Evolutionary conservation across 768 basidiomycete species (phyloP), one percentile per base, ranked within the genome.

Genomic region (Butyriboletus loyo): DNA sequence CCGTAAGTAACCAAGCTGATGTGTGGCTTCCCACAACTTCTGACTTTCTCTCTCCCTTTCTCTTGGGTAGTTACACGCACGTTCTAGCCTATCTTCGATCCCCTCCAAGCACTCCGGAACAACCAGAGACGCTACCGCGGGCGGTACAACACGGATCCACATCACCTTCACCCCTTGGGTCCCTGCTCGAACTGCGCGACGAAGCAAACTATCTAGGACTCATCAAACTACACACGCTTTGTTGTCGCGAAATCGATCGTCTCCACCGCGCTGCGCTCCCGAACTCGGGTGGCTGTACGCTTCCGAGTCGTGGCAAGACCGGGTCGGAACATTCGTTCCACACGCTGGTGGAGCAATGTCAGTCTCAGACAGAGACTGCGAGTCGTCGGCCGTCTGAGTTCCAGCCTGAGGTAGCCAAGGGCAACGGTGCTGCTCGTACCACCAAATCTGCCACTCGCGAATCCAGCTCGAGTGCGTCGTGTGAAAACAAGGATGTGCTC

Each of bases 171-270:
- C 81, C 81, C 10, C 72, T 90, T 19, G 89, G 90, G 48, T 73
- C 72, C 1, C 77, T 92, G 22, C 76, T 89, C 39, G 86, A 89
- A 54, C 79, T 92, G 22, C 81, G 89, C 11, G 89, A 92, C 57
- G 90, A 93, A 64, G 86, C 90, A 2, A 73, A 74, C 37, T 90
- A 83, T 62, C 81, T 92, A n/a, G 83, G 80, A 25, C 82, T 92
- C 47, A 77, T 77, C 0, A 78, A 77, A 40, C 76, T 93, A 17
- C 74, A 81, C 54, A 77, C 75, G 55, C 76, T 93, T 2, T 92
- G 90, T 62, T 68, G 71, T 8, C 81, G 83, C 17, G 87, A 92
- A 70, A 76, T 91, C 34, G 77, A 78, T 19, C 74, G 76, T 27
- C 75, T 77, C 25, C 79, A 79, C 44, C 73, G 68, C 27, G 64